Percentiles rank a stretch among this genome's conserved stretches.
These are phyloP conservation scores for Candida caryicola DNA, from an alignment of 805 yeast genomes.

Conservation along the genomic window DNA sequence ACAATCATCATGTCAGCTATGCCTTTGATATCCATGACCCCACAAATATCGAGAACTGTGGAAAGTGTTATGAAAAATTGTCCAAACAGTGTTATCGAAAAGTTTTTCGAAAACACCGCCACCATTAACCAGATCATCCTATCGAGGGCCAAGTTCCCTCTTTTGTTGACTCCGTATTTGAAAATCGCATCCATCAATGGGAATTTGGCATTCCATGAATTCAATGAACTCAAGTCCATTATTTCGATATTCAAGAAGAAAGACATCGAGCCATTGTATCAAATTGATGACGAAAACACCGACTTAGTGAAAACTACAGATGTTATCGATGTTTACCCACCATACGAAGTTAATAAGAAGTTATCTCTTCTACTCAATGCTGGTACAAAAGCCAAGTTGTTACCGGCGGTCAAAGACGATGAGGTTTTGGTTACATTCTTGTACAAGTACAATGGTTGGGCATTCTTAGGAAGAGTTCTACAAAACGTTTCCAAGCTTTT, in stretches of 20 bases:
- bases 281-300: slow-evolving; percentile 50
- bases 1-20: slow-evolving; percentile 43
- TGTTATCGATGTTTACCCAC: slow-evolving; percentile 51
- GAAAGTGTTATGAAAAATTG: slow-evolving; percentile 41
- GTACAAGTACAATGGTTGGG: slow-evolving; percentile 82
- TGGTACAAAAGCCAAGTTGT: slow-evolving; percentile 68
- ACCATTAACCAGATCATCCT: slow-evolving; percentile 47
- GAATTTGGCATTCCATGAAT: slow-evolving; percentile 62
- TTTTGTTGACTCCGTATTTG: slow-evolving; percentile 56
- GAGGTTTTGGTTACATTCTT: slow-evolving; percentile 59
- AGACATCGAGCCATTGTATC: slow-evolving; percentile 39
- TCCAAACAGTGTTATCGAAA: slow-evolving; percentile 43
- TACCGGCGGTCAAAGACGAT: slow-evolving; percentile 45
- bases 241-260: slow-evolving; percentile 46
- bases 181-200: slow-evolving; percentile 61
- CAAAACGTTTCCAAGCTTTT: slow-evolving; percentile 54
- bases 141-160: slow-evolving; percentile 74
- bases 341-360: slow-evolving; percentile 49
- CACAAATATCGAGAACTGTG: slow-evolving; percentile 42
- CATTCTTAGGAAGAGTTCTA: slow-evolving; percentile 72
- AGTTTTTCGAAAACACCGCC: slow-evolving; percentile 46
- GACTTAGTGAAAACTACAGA: slow-evolving; percentile 52
- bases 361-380: slow-evolving; percentile 40
- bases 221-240: slow-evolving; percentile 58
- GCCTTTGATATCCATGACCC: slow-evolving; percentile 49